phyloP scores from a whole-genome alignment of 805 yeast genomes.

The Wilhelminamyces savonicus region DNA sequence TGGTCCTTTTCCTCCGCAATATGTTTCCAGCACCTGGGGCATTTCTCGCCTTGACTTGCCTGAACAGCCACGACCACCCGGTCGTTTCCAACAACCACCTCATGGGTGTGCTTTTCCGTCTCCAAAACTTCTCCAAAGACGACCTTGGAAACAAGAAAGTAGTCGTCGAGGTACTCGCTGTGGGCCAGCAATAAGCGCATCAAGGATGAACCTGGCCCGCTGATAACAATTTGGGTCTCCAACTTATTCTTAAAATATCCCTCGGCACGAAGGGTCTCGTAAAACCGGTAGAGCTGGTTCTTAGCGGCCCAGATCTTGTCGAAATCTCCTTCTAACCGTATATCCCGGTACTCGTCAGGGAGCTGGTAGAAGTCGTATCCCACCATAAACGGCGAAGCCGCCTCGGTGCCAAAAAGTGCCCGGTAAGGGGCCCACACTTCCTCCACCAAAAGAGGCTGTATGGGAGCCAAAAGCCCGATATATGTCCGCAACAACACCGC shows the following conservation, averaged over 20 bases:
- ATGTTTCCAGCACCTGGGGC: slow-evolving; percentile 94
- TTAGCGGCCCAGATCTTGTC: slow-evolving; percentile 41
- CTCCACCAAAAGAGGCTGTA: slow-evolving; percentile 78
- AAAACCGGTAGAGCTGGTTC: slow-evolving; percentile 40
- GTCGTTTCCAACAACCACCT: too few species aligned
- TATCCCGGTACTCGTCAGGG: slow-evolving; percentile 29
- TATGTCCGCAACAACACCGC: slow-evolving; percentile 53
- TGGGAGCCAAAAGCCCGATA: slow-evolving; percentile 67
- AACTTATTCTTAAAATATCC: slow-evolving; percentile 53
- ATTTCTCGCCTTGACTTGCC: slow-evolving; percentile 43
- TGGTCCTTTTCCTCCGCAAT: slow-evolving; percentile 44
- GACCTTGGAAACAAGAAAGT: slow-evolving; percentile 61
- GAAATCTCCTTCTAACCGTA: slow-evolving; percentile 38
- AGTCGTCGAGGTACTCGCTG: slow-evolving; percentile 25
- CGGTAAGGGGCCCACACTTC: slow-evolving; percentile 75
- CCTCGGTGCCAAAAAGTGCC: slow-evolving; percentile 12
- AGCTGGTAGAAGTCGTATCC: slow-evolving; percentile 25
- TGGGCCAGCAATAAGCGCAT: slow-evolving; percentile 15
- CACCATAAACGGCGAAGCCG: slow-evolving; percentile 41
- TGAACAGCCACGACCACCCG: slow-evolving; percentile 9
- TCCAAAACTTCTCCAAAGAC: slow-evolving; percentile 29
- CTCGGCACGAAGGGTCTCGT: slow-evolving; percentile 52
- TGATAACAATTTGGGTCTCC: slow-evolving; percentile 45
- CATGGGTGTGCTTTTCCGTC: too few species aligned
- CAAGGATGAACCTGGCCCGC: slow-evolving; percentile 5